These are phyloP conservation scores for Rehmannia glutinosa DNA, from an alignment of 257 asterid genomes.

Conservation along the genomic window DNA sequence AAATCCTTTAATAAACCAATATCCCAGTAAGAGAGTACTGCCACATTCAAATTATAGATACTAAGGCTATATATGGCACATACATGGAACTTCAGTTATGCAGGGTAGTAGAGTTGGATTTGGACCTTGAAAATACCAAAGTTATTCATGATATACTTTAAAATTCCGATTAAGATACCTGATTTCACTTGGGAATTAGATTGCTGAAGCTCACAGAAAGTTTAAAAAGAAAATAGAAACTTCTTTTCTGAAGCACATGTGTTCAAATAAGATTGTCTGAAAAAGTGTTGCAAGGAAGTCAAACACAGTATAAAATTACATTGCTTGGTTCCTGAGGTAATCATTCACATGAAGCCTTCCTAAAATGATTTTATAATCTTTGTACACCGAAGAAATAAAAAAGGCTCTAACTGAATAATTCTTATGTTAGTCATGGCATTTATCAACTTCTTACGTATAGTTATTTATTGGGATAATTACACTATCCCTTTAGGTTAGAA, in stretches of 20 bases:
- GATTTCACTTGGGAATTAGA: neutral
- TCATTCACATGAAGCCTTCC: no score
- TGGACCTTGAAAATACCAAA: neutral
- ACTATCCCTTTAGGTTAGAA: no score
- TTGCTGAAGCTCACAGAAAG: no score
- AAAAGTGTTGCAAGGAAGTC: neutral
- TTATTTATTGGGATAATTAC: no score
- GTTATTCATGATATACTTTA: neutral
- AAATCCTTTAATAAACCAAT: neutral
- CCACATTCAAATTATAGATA: neutral
- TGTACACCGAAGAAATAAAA: no score
- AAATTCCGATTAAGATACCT: neutral
- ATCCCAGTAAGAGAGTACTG: neutral
- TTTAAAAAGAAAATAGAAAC: no score
- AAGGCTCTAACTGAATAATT: no score
- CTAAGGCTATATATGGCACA: neutral
- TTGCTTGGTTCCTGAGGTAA: neutral
- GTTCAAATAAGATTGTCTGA: neutral
- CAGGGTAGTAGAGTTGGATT: neutral
- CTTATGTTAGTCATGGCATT: no score
- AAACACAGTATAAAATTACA: neutral
- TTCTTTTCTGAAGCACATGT: neutral
- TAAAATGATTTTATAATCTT: no score
- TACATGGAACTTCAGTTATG: neutral
- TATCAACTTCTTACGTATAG: no score